Percentiles rank a stretch among this genome's conserved stretches.
Conservation (phyloP, 768 basidiomycete genomes). For the Coprinopsis sp. region DNA sequence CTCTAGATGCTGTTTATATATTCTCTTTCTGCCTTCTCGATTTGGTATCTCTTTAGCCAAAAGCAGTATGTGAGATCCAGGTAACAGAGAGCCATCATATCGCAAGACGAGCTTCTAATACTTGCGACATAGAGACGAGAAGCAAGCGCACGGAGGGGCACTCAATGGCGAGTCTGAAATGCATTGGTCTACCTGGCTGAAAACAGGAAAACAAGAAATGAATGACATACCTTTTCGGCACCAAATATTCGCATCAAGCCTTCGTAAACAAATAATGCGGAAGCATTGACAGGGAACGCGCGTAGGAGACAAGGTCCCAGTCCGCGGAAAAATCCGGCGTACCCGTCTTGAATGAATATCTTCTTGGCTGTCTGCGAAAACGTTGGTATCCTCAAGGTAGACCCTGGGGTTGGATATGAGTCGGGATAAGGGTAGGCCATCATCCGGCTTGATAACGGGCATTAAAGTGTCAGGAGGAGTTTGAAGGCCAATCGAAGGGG, state of each 20-base stretch:
- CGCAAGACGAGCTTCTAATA: too few relatives aligned
- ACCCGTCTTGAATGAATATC: conserved; percentile 50
- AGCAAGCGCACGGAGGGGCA: too few relatives aligned
- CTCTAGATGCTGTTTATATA: not conserved
- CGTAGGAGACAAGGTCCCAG: conserved; percentile 63
- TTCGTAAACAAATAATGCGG: conserved; percentile 76
- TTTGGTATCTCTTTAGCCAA: conserved; percentile 10
- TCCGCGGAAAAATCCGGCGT: conserved; percentile 59
- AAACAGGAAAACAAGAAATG: conserved; percentile 7
- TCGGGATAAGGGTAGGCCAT: conserved; percentile 52
- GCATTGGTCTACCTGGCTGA: conserved; percentile 12
- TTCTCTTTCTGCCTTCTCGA: not conserved
- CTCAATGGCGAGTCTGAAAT: conserved; percentile 2
- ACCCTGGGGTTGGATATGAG: conserved; percentile 32
- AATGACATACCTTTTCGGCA: conserved; percentile 53
- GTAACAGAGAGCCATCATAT: not conserved
- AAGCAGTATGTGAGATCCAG: not conserved
- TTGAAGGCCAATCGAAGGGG: conserved; percentile 1
- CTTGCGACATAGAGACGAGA: too few relatives aligned
- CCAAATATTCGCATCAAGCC: conserved; percentile 60
- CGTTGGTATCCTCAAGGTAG: conserved; percentile 34
- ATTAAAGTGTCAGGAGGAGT: conserved; percentile 4
- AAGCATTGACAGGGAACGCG: conserved; percentile 77
- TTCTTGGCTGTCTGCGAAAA: conserved; percentile 46
- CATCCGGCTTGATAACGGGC: conserved; percentile 49